Evolutionary conservation across 192 early-diverging fungal species (phyloP).

Genomic region (Umbelopsis vinacea): DNA sequence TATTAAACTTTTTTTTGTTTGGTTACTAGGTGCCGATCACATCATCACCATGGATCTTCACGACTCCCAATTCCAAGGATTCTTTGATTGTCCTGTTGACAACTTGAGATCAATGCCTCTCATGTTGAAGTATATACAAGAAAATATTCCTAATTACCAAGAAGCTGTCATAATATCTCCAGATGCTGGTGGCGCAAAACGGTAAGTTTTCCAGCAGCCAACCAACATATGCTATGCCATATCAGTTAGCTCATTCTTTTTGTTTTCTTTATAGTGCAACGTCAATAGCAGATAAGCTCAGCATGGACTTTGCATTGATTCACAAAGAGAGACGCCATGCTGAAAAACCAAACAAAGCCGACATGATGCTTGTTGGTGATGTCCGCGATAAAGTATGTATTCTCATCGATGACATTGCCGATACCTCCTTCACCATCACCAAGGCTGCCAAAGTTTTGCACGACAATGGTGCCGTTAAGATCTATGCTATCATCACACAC

Average conservation of each 20-base stretch:
- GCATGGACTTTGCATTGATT: slow-evolving; percentile 95
- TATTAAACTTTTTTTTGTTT: background rate
- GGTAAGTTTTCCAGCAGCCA: slow-evolving; percentile 46
- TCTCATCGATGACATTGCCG: slow-evolving; percentile 95
- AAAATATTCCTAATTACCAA: slow-evolving; percentile 83
- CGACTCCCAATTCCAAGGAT: slow-evolving; percentile 95
- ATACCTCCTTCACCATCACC: slow-evolving; percentile 89
- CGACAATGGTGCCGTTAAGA: slow-evolving; percentile 85
- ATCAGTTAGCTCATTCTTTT: background rate
- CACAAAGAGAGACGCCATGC: slow-evolving; percentile 89
- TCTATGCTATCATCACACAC: slow-evolving; percentile 95
- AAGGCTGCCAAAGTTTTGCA: slow-evolving; percentile 85
- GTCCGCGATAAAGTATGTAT: slow-evolving; percentile 85
- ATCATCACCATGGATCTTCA: slow-evolving; percentile 98
- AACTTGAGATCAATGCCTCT: slow-evolving; percentile 88
- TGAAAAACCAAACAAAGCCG: slow-evolving; percentile 64
- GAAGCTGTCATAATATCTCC: slow-evolving; percentile 94
- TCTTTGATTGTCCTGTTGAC: slow-evolving; percentile 93
- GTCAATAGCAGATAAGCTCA: slow-evolving; percentile 89
- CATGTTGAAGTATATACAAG: slow-evolving; percentile 88
- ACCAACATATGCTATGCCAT: no score
- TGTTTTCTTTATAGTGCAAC: slow-evolving; percentile 59
- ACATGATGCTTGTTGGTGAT: slow-evolving; percentile 94
- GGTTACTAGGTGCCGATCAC: slow-evolving; percentile 76
- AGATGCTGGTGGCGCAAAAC: slow-evolving; percentile 97